A percentile compares a stretch with the other conserved stretches of the same genome.
Conservation (phyloP, 495 filamentous ascomycete genomes). For the Copromyces sp. region DNA sequence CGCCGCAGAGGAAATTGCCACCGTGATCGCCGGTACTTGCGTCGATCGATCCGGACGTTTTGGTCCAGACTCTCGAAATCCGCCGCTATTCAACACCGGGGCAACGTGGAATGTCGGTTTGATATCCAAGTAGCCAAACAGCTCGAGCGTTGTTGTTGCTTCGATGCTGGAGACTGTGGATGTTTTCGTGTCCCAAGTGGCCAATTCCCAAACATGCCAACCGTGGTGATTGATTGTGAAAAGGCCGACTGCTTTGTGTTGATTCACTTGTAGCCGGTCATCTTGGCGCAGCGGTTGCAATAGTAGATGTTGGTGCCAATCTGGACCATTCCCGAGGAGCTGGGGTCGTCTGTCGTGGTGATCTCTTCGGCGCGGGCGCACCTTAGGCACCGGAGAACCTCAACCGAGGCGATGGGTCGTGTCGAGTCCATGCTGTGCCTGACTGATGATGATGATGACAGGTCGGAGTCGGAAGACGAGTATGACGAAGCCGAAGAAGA, state of each 20-base stretch:
- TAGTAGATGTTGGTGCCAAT: conserved; percentile 75
- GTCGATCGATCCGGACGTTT: neutral
- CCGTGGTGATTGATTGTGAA: neutral
- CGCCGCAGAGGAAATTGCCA: neutral
- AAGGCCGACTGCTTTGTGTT: neutral
- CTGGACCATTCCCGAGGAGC: conserved; percentile 47
- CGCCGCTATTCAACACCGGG: neutral
- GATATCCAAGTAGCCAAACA: neutral
- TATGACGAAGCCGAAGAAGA: conserved; percentile 27
- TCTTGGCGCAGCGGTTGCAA: conserved; percentile 61
- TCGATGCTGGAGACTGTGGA: neutral
- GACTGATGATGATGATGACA: conserved; percentile 16
- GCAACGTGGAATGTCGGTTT: neutral
- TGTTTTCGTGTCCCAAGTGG: neutral
- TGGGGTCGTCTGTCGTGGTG: conserved; percentile 44
- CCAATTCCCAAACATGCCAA: neutral
- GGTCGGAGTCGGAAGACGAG: conserved; percentile 33
- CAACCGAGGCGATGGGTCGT: conserved; percentile 36
- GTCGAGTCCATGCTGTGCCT: conserved; percentile 33
- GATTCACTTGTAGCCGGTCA: conserved; percentile 60
- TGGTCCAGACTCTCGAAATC: neutral
- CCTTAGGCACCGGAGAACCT: conserved; percentile 44
- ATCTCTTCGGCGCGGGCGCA: conserved; percentile 46
- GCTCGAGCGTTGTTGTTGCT: neutral
- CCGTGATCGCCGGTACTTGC: neutral